phyloP scores from a whole-genome alignment of 352 stramenopile genomes.

The Globisporangium cystogenes region DNA sequence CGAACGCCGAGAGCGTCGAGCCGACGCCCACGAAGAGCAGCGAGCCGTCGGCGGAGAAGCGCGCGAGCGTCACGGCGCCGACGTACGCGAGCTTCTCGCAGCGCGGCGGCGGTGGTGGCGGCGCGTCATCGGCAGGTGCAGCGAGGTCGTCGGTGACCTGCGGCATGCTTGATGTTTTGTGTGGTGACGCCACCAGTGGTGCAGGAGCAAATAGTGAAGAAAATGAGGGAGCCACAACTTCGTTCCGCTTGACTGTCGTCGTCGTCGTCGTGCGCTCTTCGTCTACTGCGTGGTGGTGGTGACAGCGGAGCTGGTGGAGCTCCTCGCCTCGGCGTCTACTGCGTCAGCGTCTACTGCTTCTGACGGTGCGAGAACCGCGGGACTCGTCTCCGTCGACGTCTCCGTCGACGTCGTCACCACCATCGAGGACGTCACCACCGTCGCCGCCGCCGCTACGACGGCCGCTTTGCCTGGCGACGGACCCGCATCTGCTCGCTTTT shows the following conservation, averaged over 20 bases:
- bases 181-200: too few species aligned
- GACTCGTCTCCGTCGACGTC: background rate
- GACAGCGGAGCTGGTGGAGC: too few species aligned
- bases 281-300: background rate
- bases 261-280: background rate
- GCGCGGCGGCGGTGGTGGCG: conserved; percentile 2
- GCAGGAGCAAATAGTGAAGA: background rate
- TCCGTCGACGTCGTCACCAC: background rate
- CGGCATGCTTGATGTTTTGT: too few species aligned
- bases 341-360: background rate
- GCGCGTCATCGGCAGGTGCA: background rate
- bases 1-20: conserved; percentile 59
- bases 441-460: background rate
- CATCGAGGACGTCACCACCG: too few species aligned
- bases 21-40: conserved; percentile 75
- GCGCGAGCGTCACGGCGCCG: conserved; percentile 76
- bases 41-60: conserved; percentile 63
- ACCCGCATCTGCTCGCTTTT: conserved; percentile 29
- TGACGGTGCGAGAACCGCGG: background rate
- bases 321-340: background rate
- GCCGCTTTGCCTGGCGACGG: conserved; percentile 6
- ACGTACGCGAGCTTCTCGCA: conserved; percentile 70
- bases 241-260: too few species aligned
- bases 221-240: background rate
- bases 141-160: too few species aligned